Percentiles rank a stretch among this genome's conserved stretches.
These are phyloP conservation scores for Mortierella sp. DNA, from an alignment of 371 early-diverging fungal genomes.

Conservation along the genomic window DNA sequence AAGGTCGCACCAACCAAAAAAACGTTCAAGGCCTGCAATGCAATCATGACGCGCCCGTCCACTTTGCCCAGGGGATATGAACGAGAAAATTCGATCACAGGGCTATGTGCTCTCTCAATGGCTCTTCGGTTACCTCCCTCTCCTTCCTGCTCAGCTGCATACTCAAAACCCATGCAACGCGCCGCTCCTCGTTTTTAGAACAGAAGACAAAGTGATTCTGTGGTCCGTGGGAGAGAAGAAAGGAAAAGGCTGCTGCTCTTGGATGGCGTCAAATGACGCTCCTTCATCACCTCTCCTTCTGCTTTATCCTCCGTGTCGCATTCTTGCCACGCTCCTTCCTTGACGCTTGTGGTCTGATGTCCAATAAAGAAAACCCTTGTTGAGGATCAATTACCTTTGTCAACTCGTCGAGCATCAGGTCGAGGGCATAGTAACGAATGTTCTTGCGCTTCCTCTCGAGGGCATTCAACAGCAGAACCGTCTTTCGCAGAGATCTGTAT, in stretches of 20 bases:
- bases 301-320: not conserved
- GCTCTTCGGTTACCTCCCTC: not conserved
- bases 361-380: conserved; percentile 42
- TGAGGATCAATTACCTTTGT: conserved; percentile 56
- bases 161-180: not conserved
- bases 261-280: conserved; percentile 57
- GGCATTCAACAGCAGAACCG: conserved; percentile 81
- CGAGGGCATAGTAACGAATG: conserved; percentile 93
- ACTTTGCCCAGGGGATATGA: not conserved
- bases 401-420: conserved; percentile 87
- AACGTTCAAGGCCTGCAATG: not conserved
- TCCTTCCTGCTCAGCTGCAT: not conserved
- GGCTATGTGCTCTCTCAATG: not conserved
- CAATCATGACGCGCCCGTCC: conserved; percentile 2
- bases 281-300: conserved; percentile 10
- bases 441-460: conserved; percentile 73
- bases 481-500: conserved; percentile 84
- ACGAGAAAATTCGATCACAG: not conserved
- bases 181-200: not conserved
- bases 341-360: not conserved
- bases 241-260: not conserved
- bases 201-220: no score
- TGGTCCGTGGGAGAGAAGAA: not conserved
- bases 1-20: not conserved
- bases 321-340: not conserved